Conservation (phyloP, 2,329 filamentous ascomycete genomes). For the Madurella mycetomatis region DNA sequence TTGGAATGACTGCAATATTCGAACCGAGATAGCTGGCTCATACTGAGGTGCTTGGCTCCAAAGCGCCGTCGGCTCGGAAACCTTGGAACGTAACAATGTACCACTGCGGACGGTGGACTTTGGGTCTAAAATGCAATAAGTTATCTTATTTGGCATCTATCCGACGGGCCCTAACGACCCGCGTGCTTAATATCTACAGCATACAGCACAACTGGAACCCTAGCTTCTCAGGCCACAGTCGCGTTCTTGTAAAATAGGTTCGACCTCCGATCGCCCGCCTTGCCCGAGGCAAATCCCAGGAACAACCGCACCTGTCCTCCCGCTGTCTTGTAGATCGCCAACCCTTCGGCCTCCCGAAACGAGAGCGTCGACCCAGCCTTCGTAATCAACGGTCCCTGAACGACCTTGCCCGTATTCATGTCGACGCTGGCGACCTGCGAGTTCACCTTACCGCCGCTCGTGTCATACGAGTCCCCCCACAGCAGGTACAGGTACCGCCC, state of each 20-base stretch:
- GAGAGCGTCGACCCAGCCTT: constrained; percentile 9
- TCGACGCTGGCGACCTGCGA: constrained; percentile 9
- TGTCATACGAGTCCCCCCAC: constrained; percentile 12
- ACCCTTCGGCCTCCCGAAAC: constrained; percentile 12
- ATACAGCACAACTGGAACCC: too few relatives aligned
- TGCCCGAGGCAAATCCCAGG: constrained; percentile 9
- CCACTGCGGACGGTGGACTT: too few relatives aligned
- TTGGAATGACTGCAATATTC: too few relatives aligned
- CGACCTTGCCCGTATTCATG: constrained; percentile 7
- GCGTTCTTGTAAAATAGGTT: constrained; percentile 17
- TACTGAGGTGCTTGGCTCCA: too few relatives aligned
- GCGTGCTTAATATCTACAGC: too few relatives aligned
- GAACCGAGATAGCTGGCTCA: too few relatives aligned
- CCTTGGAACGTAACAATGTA: too few relatives aligned
- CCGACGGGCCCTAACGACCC: too few relatives aligned
- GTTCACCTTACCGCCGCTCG: constrained; percentile 1
- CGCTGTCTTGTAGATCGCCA: constrained; percentile 11
- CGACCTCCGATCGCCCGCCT: constrained; percentile 9
- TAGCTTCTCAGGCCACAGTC: background rate
- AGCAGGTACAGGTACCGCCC: constrained; percentile 11
- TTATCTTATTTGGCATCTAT: too few relatives aligned
- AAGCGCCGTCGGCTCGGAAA: too few relatives aligned
- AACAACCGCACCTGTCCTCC: constrained; percentile 9
- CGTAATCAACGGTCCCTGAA: constrained; percentile 11
- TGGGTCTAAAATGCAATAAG: too few relatives aligned